Conservation (phyloP, 1,284 basidiomycete genomes). For the Ceratobasidium theobromae region DNA sequence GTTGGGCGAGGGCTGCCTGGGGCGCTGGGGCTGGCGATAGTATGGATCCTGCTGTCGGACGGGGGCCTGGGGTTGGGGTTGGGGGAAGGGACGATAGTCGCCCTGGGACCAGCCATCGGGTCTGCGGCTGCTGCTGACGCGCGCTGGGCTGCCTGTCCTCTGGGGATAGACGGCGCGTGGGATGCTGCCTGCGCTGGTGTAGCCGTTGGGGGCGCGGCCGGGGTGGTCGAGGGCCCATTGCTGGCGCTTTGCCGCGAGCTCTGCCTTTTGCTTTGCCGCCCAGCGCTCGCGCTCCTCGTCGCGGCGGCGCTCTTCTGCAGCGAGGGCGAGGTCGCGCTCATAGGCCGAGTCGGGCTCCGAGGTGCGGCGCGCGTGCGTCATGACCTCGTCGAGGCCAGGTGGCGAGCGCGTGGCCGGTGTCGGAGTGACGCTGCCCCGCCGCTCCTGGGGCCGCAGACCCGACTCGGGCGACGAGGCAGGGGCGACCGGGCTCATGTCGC, state of each 20-base stretch:
- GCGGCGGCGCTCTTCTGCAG: slow-evolving; percentile 18
- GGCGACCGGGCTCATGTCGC: slow-evolving; percentile 19
- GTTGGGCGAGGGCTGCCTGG: slow-evolving; percentile 17
- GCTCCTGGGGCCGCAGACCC: slow-evolving; percentile 14
- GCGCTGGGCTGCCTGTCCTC: neutral
- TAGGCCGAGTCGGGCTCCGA: slow-evolving; percentile 16
- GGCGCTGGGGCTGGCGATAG: slow-evolving; percentile 6
- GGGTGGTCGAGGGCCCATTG: slow-evolving; percentile 11
- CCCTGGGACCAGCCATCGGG: neutral
- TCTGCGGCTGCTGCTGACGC: neutral
- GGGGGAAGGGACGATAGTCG: neutral
- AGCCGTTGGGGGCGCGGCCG: neutral
- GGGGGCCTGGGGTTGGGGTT: slow-evolving; percentile 11
- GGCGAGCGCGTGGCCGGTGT: slow-evolving; percentile 28
- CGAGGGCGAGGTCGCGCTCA: slow-evolving; percentile 5
- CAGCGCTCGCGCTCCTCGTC: slow-evolving; percentile 16
- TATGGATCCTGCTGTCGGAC: slow-evolving; percentile 13
- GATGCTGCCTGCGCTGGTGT: neutral
- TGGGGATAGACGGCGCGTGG: neutral
- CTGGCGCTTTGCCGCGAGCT: slow-evolving; percentile 9
- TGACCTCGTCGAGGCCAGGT: slow-evolving; percentile 5
- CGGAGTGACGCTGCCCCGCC: slow-evolving; percentile 27
- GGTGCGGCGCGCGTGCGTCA: neutral
- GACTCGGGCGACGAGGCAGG: slow-evolving; percentile 13
- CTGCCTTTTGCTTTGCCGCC: slow-evolving; percentile 1